Conservation (phyloP, 495 filamentous ascomycete genomes). For the Tuber aestivum region DNA sequence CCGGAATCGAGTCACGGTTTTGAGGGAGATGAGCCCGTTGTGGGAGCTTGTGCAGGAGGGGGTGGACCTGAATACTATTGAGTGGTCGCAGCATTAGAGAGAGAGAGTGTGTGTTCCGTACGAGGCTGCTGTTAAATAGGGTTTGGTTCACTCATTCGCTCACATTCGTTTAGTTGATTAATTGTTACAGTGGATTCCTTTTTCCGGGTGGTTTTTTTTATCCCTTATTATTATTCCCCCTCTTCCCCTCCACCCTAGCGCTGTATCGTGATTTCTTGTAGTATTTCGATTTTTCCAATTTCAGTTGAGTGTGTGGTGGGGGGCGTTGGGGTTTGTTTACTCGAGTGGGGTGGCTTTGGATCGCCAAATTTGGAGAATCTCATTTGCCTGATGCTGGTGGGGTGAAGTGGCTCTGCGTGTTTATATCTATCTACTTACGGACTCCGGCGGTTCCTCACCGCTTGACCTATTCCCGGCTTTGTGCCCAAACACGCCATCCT, state of each 20-base stretch:
- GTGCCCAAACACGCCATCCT: no score
- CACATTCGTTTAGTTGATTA: not conserved
- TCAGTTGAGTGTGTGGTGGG: not conserved
- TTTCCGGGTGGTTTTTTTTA: not conserved
- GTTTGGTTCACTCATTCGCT: not conserved
- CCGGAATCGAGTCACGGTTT: constrained; percentile 76
- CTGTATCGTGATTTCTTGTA: constrained; percentile 6
- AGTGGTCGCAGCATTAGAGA: constrained; percentile 89
- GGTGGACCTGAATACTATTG: constrained; percentile 87
- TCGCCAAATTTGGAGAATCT: not conserved
- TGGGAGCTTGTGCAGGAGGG: constrained; percentile 99
- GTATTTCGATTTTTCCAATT: not conserved
- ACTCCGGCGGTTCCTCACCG: not conserved
- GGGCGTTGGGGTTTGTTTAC: not conserved
- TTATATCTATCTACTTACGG: not conserved
- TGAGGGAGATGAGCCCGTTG: constrained; percentile 89
- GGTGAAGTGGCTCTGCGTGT: not conserved
- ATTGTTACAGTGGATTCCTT: not conserved
- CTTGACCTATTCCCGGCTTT: not conserved
- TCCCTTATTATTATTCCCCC: not conserved
- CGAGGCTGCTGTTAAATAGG: not conserved
- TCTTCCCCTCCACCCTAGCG: not conserved
- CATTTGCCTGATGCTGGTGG: not conserved
- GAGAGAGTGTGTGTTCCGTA: not conserved
- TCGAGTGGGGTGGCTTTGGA: not conserved